These are phyloP conservation scores for Quercus gilva DNA, from an alignment of 306 rosid genomes.

Conservation along the genomic window DNA sequence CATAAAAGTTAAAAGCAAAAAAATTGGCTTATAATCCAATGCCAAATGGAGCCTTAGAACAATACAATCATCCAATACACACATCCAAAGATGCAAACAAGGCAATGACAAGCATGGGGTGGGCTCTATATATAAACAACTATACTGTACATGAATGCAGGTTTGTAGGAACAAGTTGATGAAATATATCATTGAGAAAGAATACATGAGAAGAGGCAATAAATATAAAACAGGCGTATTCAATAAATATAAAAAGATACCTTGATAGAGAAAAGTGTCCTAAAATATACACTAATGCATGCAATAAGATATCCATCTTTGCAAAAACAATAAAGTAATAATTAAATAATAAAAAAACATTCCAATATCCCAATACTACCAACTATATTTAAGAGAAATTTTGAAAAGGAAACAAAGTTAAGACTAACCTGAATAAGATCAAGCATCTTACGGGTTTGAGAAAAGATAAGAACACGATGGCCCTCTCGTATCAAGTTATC, in stretches of 20 bases:
- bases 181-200: too few relatives aligned
- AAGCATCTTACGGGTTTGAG: slow-evolving; percentile 98
- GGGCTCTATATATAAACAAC: background rate
- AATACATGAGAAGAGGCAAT: too few relatives aligned
- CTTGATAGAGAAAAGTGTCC: background rate
- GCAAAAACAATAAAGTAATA: background rate
- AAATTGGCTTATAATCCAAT: too few relatives aligned
- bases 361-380: background rate
- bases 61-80: background rate
- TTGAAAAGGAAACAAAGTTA: background rate
- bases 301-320: background rate
- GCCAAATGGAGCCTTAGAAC: too few relatives aligned
- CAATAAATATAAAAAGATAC: background rate
- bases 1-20: too few relatives aligned
- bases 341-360: background rate
- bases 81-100: background rate
- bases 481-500: slow-evolving; percentile 74
- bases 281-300: background rate
- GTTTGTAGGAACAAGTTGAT: too few relatives aligned
- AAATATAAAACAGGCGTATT: background rate
- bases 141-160: too few relatives aligned
- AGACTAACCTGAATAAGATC: slow-evolving; percentile 76
- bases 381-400: background rate
- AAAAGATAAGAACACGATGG: slow-evolving; percentile 79
- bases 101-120: background rate